These are phyloP conservation scores for Hanseniaspora lindneri DNA, from an alignment of 805 yeast genomes.

Conservation along the genomic window DNA sequence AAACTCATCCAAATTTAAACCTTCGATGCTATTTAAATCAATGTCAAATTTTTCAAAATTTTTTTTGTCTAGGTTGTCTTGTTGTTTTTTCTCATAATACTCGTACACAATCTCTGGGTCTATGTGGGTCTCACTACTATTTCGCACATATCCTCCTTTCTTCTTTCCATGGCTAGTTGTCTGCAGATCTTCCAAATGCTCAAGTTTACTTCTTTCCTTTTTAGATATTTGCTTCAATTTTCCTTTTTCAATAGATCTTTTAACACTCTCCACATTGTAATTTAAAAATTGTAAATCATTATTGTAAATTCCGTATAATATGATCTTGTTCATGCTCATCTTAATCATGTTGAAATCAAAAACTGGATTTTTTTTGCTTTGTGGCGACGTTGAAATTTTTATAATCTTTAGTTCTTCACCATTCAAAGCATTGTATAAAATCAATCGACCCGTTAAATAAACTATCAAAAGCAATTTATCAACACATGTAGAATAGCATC, in stretches of 20 bases:
- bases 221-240: slow-evolving; percentile 3
- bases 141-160: slow-evolving; percentile 1
- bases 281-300: slow-evolving; percentile 11
- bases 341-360: slow-evolving; percentile 12
- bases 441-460: slow-evolving; percentile 25
- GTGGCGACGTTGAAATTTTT: slow-evolving; percentile 19
- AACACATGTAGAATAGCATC: slow-evolving; percentile 24
- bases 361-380: slow-evolving; percentile 5
- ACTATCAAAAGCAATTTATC: slow-evolving; percentile 26
- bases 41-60: slow-evolving; percentile 25
- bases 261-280: slow-evolving; percentile 11
- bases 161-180: slow-evolving; percentile 1
- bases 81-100: slow-evolving; percentile 20
- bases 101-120: slow-evolving; percentile 9
- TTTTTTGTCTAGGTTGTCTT: slow-evolving; percentile 19
- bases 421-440: slow-evolving; percentile 25
- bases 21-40: slow-evolving; percentile 5
- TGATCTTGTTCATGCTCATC: slow-evolving; percentile 8
- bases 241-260: slow-evolving; percentile 10
- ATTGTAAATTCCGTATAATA: slow-evolving; percentile 9
- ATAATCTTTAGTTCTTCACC: slow-evolving; percentile 27
- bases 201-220: slow-evolving; percentile 5
- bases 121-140: neutral
- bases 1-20: neutral
- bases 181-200: slow-evolving; percentile 9